Evolutionary conservation across 2,329 filamentous ascomycete species (phyloP), one percentile per base, ranked within the genome.

Genomic region (Arthrinium puccinioides): DNA sequence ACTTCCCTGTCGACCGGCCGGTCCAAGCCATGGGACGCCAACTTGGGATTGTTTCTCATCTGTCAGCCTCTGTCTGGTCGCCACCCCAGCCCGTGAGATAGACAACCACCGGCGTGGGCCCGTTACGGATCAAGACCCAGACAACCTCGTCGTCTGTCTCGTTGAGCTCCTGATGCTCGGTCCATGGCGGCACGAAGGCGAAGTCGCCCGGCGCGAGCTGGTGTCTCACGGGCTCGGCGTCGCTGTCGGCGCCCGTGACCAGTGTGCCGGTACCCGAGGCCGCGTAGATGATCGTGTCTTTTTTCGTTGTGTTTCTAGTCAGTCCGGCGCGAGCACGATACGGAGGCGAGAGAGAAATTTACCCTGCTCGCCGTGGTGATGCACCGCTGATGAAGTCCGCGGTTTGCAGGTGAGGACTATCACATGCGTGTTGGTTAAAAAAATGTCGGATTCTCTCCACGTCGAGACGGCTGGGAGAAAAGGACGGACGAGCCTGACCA

Each of bases 331-430:
- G n/a, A n/a, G n/a, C n/a, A n/a, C n/a, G n/a, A n/a, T 36, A 18
- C 8, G 20, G 34, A 23, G 21, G 26, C 32, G n/a, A 36, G 19
- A 21, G 28, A 9, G n/a, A 29, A 21, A 19, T 64, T 49, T 52
- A 78, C 75, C 75, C 67, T 85, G 78, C 51, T 79, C 72, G 38
- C 79, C 81, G 49, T 86, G 79, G 49, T 87, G 82, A 44, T 82
- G 79, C 16, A 87, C 66, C 6, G 74, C 70, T 1, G 78, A 79
- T 3, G 69, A 61, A 20, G 76, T 76, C 36, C 74, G 70, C 6
- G 82, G 77, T 45, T 76, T 74, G 3, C 80, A 74, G 26, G 79
- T 72, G 58, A 84, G 69, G 9, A 84, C 74, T 76, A 34, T n/a
- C n/a, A n/a, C n/a, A n/a, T n/a, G n/a, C n/a, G n/a, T n/a, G n/a